Evolutionary conservation across 2,329 filamentous ascomycete genomes (phyloP).

Genomic region (Chrysoporthe puriensis): DNA sequence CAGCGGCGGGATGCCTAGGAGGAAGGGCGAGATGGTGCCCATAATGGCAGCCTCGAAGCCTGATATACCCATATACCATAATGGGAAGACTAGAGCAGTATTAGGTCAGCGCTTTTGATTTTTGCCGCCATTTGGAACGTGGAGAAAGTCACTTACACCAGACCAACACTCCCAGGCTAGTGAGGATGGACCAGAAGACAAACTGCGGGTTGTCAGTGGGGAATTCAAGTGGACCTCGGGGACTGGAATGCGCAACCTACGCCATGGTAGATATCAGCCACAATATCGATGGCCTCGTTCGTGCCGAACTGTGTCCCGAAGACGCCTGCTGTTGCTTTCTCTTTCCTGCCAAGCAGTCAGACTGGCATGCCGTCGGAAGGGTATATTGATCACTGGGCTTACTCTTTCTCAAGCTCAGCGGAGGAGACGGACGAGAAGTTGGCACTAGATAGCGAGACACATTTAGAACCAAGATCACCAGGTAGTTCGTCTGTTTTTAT

Average conservation of each 20-base stretch:
- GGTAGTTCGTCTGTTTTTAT: background rate
- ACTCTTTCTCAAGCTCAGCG: conserved; percentile 69
- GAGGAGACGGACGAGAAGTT: conserved; percentile 51
- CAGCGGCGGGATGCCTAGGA: conserved; percentile 73
- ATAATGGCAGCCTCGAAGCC: conserved; percentile 92
- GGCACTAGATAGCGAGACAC: conserved; percentile 45
- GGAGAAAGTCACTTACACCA: conserved; percentile 76
- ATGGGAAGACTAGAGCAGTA: conserved; percentile 72
- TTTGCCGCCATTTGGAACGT: background rate
- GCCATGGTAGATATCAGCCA: conserved; percentile 89
- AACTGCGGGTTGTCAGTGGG: conserved; percentile 59
- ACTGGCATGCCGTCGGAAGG: background rate
- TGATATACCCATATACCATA: conserved; percentile 99
- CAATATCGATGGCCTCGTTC: conserved; percentile 75
- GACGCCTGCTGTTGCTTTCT: conserved; percentile 71
- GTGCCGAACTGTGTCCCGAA: conserved; percentile 75
- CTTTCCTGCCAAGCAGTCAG: conserved; percentile 61
- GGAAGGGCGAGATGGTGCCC: conserved; percentile 77
- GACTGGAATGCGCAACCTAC: conserved; percentile 53
- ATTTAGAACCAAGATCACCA: conserved; percentile 44
- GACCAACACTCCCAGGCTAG: conserved; percentile 82
- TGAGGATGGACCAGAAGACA: conserved; percentile 94
- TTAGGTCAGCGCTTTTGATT: conserved; percentile 5
- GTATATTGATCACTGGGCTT: conserved; percentile 52
- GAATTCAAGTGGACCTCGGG: conserved; percentile 16